Base-by-base conservation (phyloP, 257 asterid genomes). In the Fraxinus pennsylvanica region DNA sequence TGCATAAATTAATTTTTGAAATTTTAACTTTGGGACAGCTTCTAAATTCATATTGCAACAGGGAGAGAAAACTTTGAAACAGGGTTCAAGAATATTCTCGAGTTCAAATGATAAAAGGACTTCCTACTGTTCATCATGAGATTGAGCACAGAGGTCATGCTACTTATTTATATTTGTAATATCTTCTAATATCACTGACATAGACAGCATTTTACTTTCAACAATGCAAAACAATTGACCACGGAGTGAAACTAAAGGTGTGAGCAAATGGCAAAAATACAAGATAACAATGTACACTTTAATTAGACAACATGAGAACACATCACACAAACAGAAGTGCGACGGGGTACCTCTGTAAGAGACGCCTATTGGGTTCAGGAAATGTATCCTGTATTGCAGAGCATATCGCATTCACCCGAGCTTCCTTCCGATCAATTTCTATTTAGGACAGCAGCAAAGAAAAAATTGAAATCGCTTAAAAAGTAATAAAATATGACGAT, bases 351-450 rank as follows among this genome's bases (percentile, higher is more conserved):
- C 98, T 94, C 82, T 94, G 97, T 88, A 94, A 83, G 82, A 94
- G 88, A 68, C 94, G 97, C 80, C 93, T 29, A 29, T 29, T 29
- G 30, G 30, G 30, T 29, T 29, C 30, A 29, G 30, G 30, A 29
- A 29, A 29, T 86, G 97, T 87, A 87, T 94, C 98, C 80, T 84
- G 83, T 80, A 94, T 82, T n/a, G 98, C 96, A 82, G 92, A 90
- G 80, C 87, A 92, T 89, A 94, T 81, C 71, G 98, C 96, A 72
- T 86, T 90, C 73, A 86, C 81, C 82, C 94, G 91, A 78, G 94
- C 94, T 77, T 89, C 97, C 88, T 84, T 94, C 77, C 86, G 86
- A 76, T 94, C 97, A 75, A 89, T 84, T 90, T 89, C 98, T 94
- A 78, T 78, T 77, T 75, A 67, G 57, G 77, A 78, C 71, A 77